phyloP scores from a whole-genome alignment of 257 asterid genomes.

The Solanum pimpinellifolium region DNA sequence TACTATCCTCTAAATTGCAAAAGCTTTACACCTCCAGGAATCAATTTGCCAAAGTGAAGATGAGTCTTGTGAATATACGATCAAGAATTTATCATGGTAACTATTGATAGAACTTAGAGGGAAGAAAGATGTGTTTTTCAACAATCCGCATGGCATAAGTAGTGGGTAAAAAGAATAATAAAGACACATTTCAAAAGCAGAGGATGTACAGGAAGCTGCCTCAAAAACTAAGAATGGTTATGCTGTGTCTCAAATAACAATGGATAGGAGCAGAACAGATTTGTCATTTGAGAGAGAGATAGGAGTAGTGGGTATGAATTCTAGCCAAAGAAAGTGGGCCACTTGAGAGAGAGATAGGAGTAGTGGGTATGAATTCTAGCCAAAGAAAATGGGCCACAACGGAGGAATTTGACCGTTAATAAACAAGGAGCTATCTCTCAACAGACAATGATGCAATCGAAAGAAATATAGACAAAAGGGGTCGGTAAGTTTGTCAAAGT shows the following conservation, averaged over 20 bases:
- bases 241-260: neutral
- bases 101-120: neutral
- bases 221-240: neutral
- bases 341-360: neutral
- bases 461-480: neutral
- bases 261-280: neutral
- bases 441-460: neutral
- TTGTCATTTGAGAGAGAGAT: neutral
- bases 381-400: neutral
- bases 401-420: neutral
- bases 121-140: neutral
- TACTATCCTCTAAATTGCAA: neutral
- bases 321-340: neutral
- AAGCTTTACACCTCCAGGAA: neutral
- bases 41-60: neutral
- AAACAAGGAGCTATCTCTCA: neutral
- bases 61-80: neutral
- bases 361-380: neutral
- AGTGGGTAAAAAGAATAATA: neutral
- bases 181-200: neutral
- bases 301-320: neutral
- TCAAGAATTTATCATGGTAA: neutral
- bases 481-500: neutral
- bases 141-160: neutral
- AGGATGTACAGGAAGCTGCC: neutral